Base-by-base conservation (phyloP, 331 rosid species). In the Rosa hybrid region DNA sequence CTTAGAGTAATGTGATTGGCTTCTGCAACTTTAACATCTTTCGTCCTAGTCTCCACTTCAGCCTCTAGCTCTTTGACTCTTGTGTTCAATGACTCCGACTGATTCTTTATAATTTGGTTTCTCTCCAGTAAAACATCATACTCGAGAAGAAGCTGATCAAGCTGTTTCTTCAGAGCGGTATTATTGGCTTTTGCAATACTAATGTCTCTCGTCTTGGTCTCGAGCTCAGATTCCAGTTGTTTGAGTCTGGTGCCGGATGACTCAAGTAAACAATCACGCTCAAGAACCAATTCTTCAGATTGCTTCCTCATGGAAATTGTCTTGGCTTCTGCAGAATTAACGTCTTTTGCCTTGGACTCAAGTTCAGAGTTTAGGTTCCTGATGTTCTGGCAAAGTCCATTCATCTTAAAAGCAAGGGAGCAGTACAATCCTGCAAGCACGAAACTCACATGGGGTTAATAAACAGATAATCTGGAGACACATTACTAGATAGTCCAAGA, bases 81-180 rank as follows among this genome's bases (percentile, higher is more conserved):
- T 12, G 73, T 41, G 27, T 16, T 6, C 53, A 41, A 54, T 3
- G 86, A 82, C 63, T 92, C 86, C 49, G 92, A 83, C 79, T 85
- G 90, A 77, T 75, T 77, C 77, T 89, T 86, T 59, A 94, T 89
- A 77, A 81, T 86, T 79, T 91, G 91, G 78, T 94, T 94, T 86
- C 91, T 97, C 87, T 88, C 89, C 1, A 90, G 90, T 76, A 92
- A 85, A 78, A 93, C 90, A 64, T 90, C 98, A 70, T 90, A 92
- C 85, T 88, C 97, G 1, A 91, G 92, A 70, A 91, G 91, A 74
- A 94, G 86, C 27, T 97, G 97, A 81, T 94, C 97, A 16, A 96
- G 86, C 83, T 92, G 97, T 83, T 92, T 92, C 77, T 89, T 88
- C 69, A 94, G 81, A 34, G 94, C 93, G 75, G 81, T 72, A 57